Evolutionary conservation across 2,329 filamentous ascomycete genomes (phyloP).

Genomic region (Fusarium nematophilum): DNA sequence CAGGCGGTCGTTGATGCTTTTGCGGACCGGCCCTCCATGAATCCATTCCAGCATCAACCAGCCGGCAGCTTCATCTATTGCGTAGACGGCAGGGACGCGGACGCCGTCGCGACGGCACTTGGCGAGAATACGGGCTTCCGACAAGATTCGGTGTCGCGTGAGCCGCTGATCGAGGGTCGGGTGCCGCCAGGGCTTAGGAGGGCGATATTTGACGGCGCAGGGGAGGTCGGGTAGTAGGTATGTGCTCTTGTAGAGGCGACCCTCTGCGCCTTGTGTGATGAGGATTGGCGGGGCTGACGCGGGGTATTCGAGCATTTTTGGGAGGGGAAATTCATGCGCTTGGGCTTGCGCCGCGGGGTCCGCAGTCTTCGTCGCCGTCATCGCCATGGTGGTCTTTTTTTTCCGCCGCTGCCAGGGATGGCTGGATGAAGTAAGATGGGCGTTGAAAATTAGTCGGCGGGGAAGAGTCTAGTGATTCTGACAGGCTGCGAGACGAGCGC

Average conservation of each 20-base stretch:
- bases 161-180: slow-evolving; percentile 87
- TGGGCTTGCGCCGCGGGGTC: slow-evolving; percentile 34
- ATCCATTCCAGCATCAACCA: slow-evolving; percentile 92
- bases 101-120: slow-evolving; percentile 84
- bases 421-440: slow-evolving; percentile 10
- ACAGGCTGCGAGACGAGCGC: slow-evolving; percentile 39
- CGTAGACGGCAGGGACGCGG: slow-evolving; percentile 83
- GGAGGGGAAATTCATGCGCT: slow-evolving; percentile 62
- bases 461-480: slow-evolving; percentile 26
- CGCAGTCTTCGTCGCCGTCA: slow-evolving; percentile 11
- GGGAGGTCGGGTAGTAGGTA: slow-evolving; percentile 76
- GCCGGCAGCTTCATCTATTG: slow-evolving; percentile 70
- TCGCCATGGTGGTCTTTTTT: slow-evolving; percentile 6
- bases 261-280: slow-evolving; percentile 94
- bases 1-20: slow-evolving; percentile 76
- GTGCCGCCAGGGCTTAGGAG: slow-evolving; percentile 91
- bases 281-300: slow-evolving; percentile 71
- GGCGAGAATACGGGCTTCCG: slow-evolving; percentile 87
- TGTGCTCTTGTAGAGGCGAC: slow-evolving; percentile 87
- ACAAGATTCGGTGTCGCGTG: slow-evolving; percentile 86
- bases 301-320: slow-evolving; percentile 72
- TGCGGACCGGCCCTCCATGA: slow-evolving; percentile 75
- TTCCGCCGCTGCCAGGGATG: slow-evolving; percentile 12
- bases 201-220: slow-evolving; percentile 90
- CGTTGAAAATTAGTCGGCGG: slow-evolving; percentile 7